These are phyloP conservation scores for Cucurbitaria berberidis DNA, from an alignment of 2,329 filamentous ascomycete genomes.

Conservation along the genomic window DNA sequence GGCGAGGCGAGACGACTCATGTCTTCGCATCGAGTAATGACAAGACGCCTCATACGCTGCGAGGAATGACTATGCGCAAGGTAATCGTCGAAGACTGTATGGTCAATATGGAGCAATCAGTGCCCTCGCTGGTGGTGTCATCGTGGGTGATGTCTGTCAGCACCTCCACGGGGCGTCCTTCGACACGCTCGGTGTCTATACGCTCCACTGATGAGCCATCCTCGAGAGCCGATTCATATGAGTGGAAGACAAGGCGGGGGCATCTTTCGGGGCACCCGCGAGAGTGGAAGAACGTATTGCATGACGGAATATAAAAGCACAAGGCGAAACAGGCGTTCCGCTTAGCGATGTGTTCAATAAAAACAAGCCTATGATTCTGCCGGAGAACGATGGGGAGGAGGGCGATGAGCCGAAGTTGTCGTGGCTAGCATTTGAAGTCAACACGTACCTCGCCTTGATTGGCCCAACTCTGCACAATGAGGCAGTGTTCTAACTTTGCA, in stretches of 20 bases:
- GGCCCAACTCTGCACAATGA: constrained; percentile 23
- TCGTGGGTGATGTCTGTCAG: constrained; percentile 10
- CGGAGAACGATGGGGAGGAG: constrained; percentile 9
- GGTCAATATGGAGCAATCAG: constrained; percentile 29
- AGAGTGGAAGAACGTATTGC: constrained; percentile 15
- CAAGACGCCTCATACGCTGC: constrained; percentile 9
- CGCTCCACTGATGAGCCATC: not conserved
- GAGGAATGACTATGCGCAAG: constrained; percentile 12
- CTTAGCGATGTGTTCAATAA: constrained; percentile 12
- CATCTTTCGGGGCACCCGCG: constrained; percentile 9
- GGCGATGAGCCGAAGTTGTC: constrained; percentile 24
- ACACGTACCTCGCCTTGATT: constrained; percentile 41
- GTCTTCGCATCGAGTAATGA: constrained; percentile 27
- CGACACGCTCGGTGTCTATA: constrained; percentile 3
- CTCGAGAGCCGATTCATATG: constrained; percentile 1
- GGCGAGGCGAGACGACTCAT: constrained; percentile 15
- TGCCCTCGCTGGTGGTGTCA: constrained; percentile 18
- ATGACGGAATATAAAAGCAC: constrained; percentile 8
- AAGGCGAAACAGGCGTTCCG: constrained; percentile 1
- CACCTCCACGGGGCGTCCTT: constrained; percentile 7
- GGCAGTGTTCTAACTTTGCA: constrained; percentile 9
- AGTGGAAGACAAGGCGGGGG: constrained; percentile 13
- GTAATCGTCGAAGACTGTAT: constrained; percentile 29
- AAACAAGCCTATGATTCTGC: not conserved
- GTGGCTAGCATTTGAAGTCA: constrained; percentile 28